These are phyloP conservation scores for Acanthamoeba divionensis DNA, from an alignment of 208 protist species.

Conservation along the genomic window DNA sequence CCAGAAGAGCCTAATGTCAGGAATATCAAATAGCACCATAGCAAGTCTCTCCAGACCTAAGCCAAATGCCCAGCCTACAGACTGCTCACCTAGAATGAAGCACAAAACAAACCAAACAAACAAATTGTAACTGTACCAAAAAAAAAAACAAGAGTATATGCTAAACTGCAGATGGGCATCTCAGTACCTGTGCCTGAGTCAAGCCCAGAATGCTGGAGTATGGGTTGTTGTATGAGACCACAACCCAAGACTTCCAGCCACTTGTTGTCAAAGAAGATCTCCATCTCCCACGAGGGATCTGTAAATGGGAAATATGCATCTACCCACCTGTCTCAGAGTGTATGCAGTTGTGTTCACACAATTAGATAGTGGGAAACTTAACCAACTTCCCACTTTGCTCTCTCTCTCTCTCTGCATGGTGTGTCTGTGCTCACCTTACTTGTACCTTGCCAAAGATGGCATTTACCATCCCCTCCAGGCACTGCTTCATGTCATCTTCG, in stretches of 20 bases:
- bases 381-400: no score
- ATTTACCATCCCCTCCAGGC: constrained; percentile 70
- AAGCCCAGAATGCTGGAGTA: constrained; percentile 67
- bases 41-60: constrained; percentile 87
- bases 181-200: neutral
- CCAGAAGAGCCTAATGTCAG: constrained; percentile 91
- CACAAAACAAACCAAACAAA: no score
- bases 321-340: constrained; percentile 78
- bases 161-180: neutral
- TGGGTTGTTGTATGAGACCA: constrained; percentile 78
- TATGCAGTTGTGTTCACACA: no score
- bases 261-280: constrained; percentile 83
- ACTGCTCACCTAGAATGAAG: no score
- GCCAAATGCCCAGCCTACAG: constrained; percentile 74
- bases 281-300: constrained; percentile 83
- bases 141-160: neutral
- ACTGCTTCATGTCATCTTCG: constrained; percentile 72
- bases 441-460: constrained; percentile 42
- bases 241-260: constrained; percentile 88
- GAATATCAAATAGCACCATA: constrained; percentile 87
- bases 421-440: neutral
- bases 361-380: no score
- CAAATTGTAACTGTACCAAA: neutral
- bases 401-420: no score
- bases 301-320: constrained; percentile 91